A percentile compares a stretch with the other conserved stretches of the same genome.
Evolutionary conservation across 768 basidiomycete genomes (phyloP).

Genomic region (Boletus sensibilis): DNA sequence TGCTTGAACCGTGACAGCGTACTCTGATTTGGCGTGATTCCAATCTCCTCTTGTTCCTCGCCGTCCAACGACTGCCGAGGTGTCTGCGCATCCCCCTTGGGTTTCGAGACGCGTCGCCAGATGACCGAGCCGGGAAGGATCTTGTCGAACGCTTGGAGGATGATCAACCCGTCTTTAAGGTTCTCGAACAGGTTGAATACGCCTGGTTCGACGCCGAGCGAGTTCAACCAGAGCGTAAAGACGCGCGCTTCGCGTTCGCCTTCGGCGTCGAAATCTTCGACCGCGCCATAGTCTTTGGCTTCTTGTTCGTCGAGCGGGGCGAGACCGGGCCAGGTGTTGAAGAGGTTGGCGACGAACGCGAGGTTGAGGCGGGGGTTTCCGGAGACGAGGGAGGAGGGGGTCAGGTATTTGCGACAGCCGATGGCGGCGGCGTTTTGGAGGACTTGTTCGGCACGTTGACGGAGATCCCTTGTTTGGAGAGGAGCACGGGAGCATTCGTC

Average conservation of each 20-base stretch:
- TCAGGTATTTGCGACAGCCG: constrained; percentile 94
- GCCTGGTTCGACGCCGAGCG: constrained; percentile 91
- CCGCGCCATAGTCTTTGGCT: constrained; percentile 81
- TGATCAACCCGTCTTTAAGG: constrained; percentile 85
- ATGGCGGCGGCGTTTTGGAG: constrained; percentile 92
- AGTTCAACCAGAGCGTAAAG: constrained; percentile 98
- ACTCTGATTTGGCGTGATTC: constrained; percentile 80
- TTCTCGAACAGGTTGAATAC: constrained; percentile 98
- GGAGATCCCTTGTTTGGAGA: constrained; percentile 79
- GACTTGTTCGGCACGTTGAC: constrained; percentile 87
- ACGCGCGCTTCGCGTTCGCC: constrained; percentile 98
- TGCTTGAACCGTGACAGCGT: constrained; percentile 93
- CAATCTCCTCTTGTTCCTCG: constrained; percentile 77
- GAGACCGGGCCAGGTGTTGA: constrained; percentile 96
- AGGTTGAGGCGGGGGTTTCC: constrained; percentile 98
- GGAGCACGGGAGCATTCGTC: constrained; percentile 90
- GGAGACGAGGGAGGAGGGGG: constrained; percentile 83
- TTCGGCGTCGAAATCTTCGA: constrained; percentile 99
- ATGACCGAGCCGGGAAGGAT: constrained; percentile 88
- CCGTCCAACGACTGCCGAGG: constrained; percentile 37
- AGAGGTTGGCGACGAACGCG: constrained; percentile 96
- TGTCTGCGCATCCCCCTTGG: constrained; percentile 53
- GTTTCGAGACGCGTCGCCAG: constrained; percentile 96
- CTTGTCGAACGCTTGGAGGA: constrained; percentile 97
- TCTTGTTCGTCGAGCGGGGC: constrained; percentile 94